Evolutionary conservation across 495 filamentous ascomycete genomes (phyloP), one percentile per base, ranked within the genome.

Genomic region (Annulohypoxylon stygium): DNA sequence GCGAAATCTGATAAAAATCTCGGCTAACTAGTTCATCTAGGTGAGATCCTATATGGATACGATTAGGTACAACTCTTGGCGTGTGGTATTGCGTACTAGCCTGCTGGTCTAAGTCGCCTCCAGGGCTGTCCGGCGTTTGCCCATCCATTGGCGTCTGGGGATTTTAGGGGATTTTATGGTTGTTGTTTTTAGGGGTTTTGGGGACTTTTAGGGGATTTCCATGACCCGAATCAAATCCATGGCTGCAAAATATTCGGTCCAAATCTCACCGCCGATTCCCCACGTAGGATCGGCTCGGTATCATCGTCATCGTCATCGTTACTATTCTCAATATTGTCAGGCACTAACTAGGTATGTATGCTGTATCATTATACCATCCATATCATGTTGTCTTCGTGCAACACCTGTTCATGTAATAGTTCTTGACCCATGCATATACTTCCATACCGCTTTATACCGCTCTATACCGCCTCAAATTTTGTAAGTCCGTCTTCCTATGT

Each of bases 211-310:
- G 1, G 25, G 50, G 50, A 54, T 54, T 30, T 18, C 12, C 43
- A 47, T 54, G 8, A 4, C 36, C 36, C 20, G 1, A 39, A 60
- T 43, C 20, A 60, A 60, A 26, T 45, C 10, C 7, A 26, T 11
- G n/a, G 54, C 16, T 58, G 34, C n/a, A 58, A 58, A 58, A 58
- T 48, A 50, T 64, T 55, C 39, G n/a, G 36, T 12, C 57, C 14
- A 58, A 67, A 60, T 65, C 64, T 73, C 70, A 73, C 70, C 70
- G 70, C 70, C 34, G 70, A 59, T 73, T 73, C 70, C 25, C 64
- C 18, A 64, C 41, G 51, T 67, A 67, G 33, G 58, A 64, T 72
- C 51, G 50, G 33, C 23, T 67, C 26, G 9, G 20, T 16, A 36
- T 47, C 11, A 26, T 60, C 23, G n/a, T 33, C 23, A 39, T 45